Conservation (phyloP, 2,329 filamentous ascomycete genomes). For the Aspergillus bombycis region DNA sequence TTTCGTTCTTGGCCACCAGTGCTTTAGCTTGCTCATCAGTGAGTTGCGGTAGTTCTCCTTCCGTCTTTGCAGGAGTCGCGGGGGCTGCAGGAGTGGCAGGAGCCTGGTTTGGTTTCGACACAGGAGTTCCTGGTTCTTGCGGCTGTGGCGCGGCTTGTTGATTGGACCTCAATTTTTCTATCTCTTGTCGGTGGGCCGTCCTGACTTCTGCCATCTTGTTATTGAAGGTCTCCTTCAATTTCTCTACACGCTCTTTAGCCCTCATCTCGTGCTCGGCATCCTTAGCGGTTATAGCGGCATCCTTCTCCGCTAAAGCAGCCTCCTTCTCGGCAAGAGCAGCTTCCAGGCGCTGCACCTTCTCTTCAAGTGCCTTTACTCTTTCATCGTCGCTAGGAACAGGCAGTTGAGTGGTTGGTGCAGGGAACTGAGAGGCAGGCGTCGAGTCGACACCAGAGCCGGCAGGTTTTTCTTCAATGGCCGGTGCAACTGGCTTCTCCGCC, state of each 20-base stretch:
- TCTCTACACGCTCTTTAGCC: constrained; percentile 53
- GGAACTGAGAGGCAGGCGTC: constrained; percentile 37
- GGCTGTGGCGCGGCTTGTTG: constrained; percentile 37
- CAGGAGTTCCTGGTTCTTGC: constrained; percentile 27
- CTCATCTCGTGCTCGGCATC: constrained; percentile 54
- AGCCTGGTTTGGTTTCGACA: constrained; percentile 24
- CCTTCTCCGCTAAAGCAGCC: constrained; percentile 48
- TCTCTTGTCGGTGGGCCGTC: constrained; percentile 52
- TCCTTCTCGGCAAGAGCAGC: constrained; percentile 57
- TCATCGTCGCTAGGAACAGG: constrained; percentile 49
- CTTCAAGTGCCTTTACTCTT: constrained; percentile 64
- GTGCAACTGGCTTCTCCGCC: constrained; percentile 45
- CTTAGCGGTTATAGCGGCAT: constrained; percentile 51
- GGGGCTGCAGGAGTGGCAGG: constrained; percentile 33
- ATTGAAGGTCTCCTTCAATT: constrained; percentile 69
- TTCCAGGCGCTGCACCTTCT: constrained; percentile 58
- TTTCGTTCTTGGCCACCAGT: constrained; percentile 54
- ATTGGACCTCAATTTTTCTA: constrained; percentile 51
- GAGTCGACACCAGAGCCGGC: constrained; percentile 45
- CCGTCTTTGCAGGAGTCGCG: constrained; percentile 32
- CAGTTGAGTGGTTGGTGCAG: constrained; percentile 27
- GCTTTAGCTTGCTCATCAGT: constrained; percentile 55
- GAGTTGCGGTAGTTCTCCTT: constrained; percentile 44
- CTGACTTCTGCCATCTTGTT: constrained; percentile 66
- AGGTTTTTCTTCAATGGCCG: constrained; percentile 57